phyloP scores from a whole-genome alignment of 768 basidiomycete species.

The Mycena haematopus region DNA sequence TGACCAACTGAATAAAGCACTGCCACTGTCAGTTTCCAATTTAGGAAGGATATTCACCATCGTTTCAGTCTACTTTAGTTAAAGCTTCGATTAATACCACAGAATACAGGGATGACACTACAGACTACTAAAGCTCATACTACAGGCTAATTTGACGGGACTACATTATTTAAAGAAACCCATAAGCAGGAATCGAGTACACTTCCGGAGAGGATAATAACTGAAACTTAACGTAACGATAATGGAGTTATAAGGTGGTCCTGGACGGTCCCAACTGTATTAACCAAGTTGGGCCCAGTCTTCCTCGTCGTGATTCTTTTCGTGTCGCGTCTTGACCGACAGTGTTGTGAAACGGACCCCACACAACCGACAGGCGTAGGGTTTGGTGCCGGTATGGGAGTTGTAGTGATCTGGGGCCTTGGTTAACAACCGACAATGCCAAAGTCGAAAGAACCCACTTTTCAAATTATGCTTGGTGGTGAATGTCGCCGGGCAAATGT shows the following conservation, averaged over 20 bases:
- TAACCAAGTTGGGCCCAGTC: not conserved
- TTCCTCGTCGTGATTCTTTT: not conserved
- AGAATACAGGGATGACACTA: no score
- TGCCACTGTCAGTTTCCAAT: not conserved
- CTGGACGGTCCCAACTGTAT: no score
- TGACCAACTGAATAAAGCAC: not conserved
- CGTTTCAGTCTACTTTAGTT: no score
- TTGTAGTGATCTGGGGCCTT: conserved; percentile 9
- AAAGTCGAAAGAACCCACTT: not conserved
- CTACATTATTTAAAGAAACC: no score
- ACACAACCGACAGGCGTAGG: conserved; percentile 1
- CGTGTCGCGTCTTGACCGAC: not conserved
- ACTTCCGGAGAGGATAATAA: not conserved
- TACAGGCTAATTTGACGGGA: not conserved
- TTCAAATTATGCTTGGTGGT: conserved; percentile 10
- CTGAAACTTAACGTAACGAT: not conserved
- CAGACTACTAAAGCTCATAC: no score
- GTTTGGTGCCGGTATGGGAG: conserved; percentile 3
- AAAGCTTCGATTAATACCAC: no score
- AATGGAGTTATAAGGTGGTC: not conserved
- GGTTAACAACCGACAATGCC: not conserved
- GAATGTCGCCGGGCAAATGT: not conserved
- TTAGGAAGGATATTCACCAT: not conserved
- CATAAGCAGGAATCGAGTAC: no score
- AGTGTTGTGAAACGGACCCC: not conserved